These are phyloP conservation scores for Kazachstania bromeliacearum DNA, from an alignment of 805 yeast genomes.

Conservation along the genomic window DNA sequence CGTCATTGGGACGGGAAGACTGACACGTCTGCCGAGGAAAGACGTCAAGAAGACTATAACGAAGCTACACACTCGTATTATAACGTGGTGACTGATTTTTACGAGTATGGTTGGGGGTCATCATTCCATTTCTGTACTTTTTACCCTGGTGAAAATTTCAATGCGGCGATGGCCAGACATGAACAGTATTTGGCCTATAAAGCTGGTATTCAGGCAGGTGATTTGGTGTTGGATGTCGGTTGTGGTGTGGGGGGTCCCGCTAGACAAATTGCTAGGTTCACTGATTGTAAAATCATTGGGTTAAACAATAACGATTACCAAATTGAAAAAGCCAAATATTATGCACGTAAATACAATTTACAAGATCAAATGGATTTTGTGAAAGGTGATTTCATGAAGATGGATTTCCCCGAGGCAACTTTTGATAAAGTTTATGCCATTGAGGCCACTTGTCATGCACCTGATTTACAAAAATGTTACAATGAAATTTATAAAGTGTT, in stretches of 20 bases:
- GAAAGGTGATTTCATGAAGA: conserved; percentile 98
- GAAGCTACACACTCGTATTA: conserved; percentile 90
- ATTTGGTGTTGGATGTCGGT: conserved; percentile 93
- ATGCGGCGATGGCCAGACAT: conserved; percentile 93
- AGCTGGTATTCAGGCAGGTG: conserved; percentile 68
- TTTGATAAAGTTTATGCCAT: conserved; percentile 97
- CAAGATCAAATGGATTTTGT: conserved; percentile 72
- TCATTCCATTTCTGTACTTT: conserved; percentile 95
- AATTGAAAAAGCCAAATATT: conserved; percentile 80
- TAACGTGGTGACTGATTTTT: conserved; percentile 93
- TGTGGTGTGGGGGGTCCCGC: conserved; percentile 99
- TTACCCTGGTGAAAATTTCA: conserved; percentile 86
- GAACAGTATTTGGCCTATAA: conserved; percentile 89
- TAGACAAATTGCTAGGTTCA: conserved; percentile 86
- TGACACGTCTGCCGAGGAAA: conserved; percentile 56
- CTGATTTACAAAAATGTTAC: conserved; percentile 91
- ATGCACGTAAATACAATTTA: conserved; percentile 58
- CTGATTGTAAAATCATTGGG: conserved; percentile 80
- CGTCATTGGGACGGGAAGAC: conserved; percentile 96
- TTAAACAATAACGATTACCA: conserved; percentile 96
- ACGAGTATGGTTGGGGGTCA: conserved; percentile 99
- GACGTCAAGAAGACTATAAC: conserved; percentile 77
- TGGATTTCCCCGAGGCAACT: conserved; percentile 85
- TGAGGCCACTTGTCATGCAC: conserved; percentile 98
- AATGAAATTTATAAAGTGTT: conserved; percentile 87